Conservation (phyloP, 1,139 yeast species). For the Sugiyamaella grinbergsii region DNA sequence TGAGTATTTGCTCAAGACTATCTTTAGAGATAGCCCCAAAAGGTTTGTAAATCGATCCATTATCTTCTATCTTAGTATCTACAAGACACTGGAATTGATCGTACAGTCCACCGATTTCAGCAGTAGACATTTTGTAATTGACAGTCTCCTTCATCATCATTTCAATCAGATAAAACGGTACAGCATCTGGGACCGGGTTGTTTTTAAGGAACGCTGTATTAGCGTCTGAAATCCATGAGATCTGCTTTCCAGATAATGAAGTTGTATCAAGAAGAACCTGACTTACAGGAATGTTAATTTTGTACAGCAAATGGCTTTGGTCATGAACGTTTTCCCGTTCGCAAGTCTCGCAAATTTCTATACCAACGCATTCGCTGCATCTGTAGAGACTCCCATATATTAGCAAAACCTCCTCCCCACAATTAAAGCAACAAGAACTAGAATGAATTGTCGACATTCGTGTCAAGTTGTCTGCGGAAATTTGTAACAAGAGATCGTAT, state of each 20-base stretch:
- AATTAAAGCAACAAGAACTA: neutral
- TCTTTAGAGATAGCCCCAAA: constrained; percentile 16
- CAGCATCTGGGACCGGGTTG: constrained; percentile 1
- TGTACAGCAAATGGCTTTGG: constrained; percentile 30
- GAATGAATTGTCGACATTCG: constrained; percentile 14
- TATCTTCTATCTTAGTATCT: constrained; percentile 18
- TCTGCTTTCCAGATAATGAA: constrained; percentile 11
- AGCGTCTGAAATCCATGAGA: constrained; percentile 30
- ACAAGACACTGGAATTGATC: constrained; percentile 35
- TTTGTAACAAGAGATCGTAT: constrained; percentile 19
- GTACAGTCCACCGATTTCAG: constrained; percentile 35
- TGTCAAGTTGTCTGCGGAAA: constrained; percentile 20
- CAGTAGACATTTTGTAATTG: constrained; percentile 20
- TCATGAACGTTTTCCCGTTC: constrained; percentile 31
- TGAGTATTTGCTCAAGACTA: constrained; percentile 6
- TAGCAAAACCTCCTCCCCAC: constrained; percentile 11
- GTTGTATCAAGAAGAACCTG: constrained; percentile 4
- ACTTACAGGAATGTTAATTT: constrained; percentile 22
- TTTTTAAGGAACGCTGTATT: constrained; percentile 18
- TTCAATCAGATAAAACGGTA: constrained; percentile 23
- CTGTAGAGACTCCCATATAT: constrained; percentile 27
- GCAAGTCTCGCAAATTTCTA: constrained; percentile 29
- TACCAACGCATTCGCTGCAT: constrained; percentile 28
- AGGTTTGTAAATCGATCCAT: neutral
- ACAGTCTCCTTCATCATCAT: constrained; percentile 10